Base-by-base conservation (phyloP, 2,329 filamentous ascomycete genomes). In the Emmonsiellopsis sp. region DNA sequence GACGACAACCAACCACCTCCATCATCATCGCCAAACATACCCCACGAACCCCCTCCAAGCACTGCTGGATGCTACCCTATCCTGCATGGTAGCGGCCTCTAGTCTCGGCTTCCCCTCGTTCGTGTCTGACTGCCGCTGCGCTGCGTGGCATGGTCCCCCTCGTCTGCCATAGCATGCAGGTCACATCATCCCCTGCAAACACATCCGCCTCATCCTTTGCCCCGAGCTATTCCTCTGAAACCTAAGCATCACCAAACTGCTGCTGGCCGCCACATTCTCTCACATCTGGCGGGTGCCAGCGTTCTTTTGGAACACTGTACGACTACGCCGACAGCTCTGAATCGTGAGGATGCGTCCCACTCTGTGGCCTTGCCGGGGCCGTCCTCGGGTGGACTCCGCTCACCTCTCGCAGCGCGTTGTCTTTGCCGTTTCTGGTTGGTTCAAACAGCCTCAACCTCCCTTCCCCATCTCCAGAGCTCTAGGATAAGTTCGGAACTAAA, bases 361-460 rank as follows among this genome's bases (percentile, higher is more conserved):
- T 38, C 40, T 56, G 42, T 51, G 50, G 41, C 46, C 52, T 43
- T 55, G 53, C 43, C 42, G 53, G 35, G 49, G 53, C 30, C 43
- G 44, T 37, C 3, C 51, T 31, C 32, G 42, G 42, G 20, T 53
- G 44, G 41, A 45, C 35, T 13, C 50, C 44, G 52, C 53, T 38
- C 45, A 45, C 20, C 40, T 57, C 32, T 20, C 48, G 41, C 51
- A 52, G 42, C 53, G 50, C 37, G 35, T 55, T 43, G 40, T 52
- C n/a, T 32, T 53, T 10, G 54, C 49, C 7, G 34, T 58, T 26
- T 54, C 51, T 45, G 51, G 56, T 58, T 46, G 41, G 56, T 52
- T 49, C 35, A 42, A 48, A 44, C 37, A 26, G 6, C 38, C n/a
- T 35, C n/a, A 16, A 8, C 20, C 16, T 43, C 16, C 15, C 32